phyloP scores from a whole-genome alignment of 75 land plant genomes.

The Larix kaempferi region DNA sequence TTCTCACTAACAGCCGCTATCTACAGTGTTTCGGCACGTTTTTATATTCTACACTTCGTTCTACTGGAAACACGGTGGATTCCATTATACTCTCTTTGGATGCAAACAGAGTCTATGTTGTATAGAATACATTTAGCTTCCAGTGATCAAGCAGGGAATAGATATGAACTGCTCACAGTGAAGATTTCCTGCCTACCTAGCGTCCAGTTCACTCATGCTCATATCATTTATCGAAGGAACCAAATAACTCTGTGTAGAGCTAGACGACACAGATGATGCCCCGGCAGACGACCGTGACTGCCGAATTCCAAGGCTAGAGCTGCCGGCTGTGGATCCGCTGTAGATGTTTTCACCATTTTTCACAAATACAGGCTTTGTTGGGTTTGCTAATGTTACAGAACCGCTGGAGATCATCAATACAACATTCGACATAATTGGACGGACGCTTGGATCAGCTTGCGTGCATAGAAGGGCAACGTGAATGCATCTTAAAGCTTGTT shows the following conservation, averaged over 20 bases:
- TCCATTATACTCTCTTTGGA: too few relatives aligned
- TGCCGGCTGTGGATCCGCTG: too few relatives aligned
- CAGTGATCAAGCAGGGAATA: too few relatives aligned
- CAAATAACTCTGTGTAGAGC: neutral
- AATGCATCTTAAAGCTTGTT: slow-evolving; percentile 16
- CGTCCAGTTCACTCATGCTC: neutral
- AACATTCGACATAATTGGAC: slow-evolving; percentile 29
- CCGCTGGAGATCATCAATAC: slow-evolving; percentile 20
- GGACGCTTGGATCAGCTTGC: slow-evolving; percentile 9
- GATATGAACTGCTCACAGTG: too few relatives aligned
- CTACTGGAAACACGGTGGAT: too few relatives aligned
- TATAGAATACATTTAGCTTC: too few relatives aligned
- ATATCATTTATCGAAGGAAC: neutral
- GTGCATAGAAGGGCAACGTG: slow-evolving; percentile 25
- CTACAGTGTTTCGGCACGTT: too few relatives aligned
- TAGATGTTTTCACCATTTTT: neutral
- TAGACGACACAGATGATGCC: neutral
- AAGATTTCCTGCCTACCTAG: neutral
- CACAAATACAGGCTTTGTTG: slow-evolving; percentile 6
- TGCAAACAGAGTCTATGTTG: too few relatives aligned
- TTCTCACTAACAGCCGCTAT: too few relatives aligned
- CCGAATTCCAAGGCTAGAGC: too few relatives aligned
- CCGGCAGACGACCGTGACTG: too few relatives aligned
- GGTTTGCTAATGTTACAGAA: neutral
- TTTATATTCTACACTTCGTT: too few relatives aligned